Percentiles rank a stretch among this genome's conserved stretches.
Conservation (phyloP, 345 rosid species). For the Excoecaria cochinchinensis region DNA sequence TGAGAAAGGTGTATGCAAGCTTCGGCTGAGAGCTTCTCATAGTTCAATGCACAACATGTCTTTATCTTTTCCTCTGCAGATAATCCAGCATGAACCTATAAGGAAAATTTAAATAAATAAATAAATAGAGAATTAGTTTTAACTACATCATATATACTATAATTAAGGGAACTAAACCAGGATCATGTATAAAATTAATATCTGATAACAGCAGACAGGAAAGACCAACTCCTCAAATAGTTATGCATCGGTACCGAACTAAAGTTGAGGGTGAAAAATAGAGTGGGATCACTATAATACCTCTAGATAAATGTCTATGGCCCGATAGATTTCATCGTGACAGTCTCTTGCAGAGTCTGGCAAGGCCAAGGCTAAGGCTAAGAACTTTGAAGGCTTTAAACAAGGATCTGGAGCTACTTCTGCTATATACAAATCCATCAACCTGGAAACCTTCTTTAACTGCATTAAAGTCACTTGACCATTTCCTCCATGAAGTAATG, state of each 20-base stretch:
- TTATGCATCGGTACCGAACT: not conserved
- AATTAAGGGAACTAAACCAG: not conserved
- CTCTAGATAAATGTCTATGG: slow-evolving; percentile 80
- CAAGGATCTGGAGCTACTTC: slow-evolving; percentile 96
- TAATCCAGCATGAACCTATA: slow-evolving; percentile 72
- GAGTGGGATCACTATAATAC: slow-evolving; percentile 35
- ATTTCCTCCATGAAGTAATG: slow-evolving; percentile 48
- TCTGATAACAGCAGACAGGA: too few relatives aligned
- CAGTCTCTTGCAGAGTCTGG: slow-evolving; percentile 75
- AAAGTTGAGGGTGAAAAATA: not conserved
- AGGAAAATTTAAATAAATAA: not conserved
- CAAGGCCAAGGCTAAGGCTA: slow-evolving; percentile 52
- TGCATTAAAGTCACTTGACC: slow-evolving; percentile 23
- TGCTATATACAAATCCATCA: slow-evolving; percentile 75
- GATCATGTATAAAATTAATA: not conserved
- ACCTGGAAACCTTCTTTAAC: slow-evolving; percentile 57
- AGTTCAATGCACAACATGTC: slow-evolving; percentile 52
- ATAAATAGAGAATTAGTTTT: not conserved
- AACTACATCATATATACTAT: not conserved
- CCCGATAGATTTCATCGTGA: slow-evolving; percentile 59
- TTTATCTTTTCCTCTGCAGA: slow-evolving; percentile 67
- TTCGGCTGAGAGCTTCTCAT: slow-evolving; percentile 65
- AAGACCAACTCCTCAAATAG: not conserved
- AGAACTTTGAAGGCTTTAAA: slow-evolving; percentile 65
- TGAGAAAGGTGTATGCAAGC: slow-evolving; percentile 55